Base-by-base conservation (phyloP, 805 yeast species). In the Ogataea populi-albae region DNA sequence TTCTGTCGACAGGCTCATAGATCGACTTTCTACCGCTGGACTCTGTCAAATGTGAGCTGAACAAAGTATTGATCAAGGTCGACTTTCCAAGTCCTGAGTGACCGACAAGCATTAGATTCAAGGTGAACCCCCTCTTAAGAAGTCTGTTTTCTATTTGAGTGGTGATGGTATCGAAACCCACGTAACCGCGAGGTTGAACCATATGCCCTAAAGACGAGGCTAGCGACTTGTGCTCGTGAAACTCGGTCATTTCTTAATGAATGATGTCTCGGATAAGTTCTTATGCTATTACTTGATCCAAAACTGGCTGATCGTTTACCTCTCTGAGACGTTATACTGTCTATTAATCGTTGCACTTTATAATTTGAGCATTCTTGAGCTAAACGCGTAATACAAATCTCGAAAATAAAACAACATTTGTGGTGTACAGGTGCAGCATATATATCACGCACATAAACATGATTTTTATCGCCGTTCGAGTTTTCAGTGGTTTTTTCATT, bases 131-230 rank as follows among this genome's bases (percentile, higher is more conserved):
- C 52, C 89, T 75, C 62, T 87, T 89, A 62, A 93, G 71, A 51
- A 93, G 69, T 50, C 96, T 78, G 61, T 82, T 87, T 64, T 93
- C 97, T 56, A 93, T 93, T 66, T 93, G 98, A 23, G 83, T 75
- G 33, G 98, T 91, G 64, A 93, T 91, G 44, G 97, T 82, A 65
- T 93, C 98, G 60, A 93, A 91, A 30, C 98, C 98, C 46, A 93
- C 98, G 61, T 89, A 89, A 38, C 79, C 75, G 30, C 70, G 65
- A 17, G 96, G 96, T 44, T 76, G 46, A 26, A 17, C 34, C 26
- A 11, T 20, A 17, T 18, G 22, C 21, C 19, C 32, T 18, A 21
- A 39, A 9, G 28, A 16, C 21, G 21, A 27, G n/a, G n/a, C n/a
- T n/a, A n/a, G n/a, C 10, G 9, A 11, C 30, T 27, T 19, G 21